Percentiles rank a stretch among this genome's conserved stretches.
Conservation (phyloP, 1,284 basidiomycete genomes). For the Ganoderma meredithae region DNA sequence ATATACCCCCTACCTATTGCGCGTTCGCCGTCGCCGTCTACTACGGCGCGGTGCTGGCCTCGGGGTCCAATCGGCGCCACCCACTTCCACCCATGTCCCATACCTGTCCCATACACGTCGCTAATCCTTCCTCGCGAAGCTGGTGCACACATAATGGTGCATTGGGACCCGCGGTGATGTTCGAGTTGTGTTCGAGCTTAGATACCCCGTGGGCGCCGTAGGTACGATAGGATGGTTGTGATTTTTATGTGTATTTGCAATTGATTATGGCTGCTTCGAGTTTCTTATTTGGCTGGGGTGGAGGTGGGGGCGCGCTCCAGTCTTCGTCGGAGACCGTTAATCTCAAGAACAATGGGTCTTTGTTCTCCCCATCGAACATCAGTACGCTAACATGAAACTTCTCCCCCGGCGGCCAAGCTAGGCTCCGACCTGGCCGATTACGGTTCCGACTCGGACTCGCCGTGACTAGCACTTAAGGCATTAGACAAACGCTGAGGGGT, state of each 20-base stretch:
- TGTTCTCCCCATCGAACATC: too few species aligned
- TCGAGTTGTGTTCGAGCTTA: slow-evolving; percentile 1
- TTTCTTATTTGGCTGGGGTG: background rate
- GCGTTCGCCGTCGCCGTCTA: slow-evolving; percentile 6
- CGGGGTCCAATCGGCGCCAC: background rate
- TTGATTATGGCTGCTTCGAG: background rate
- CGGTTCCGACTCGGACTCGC: too few species aligned
- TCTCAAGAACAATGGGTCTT: too few species aligned
- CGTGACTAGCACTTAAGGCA: too few species aligned
- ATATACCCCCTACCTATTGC: slow-evolving; percentile 10
- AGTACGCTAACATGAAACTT: background rate
- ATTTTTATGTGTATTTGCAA: slow-evolving; percentile 3
- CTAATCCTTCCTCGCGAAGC: background rate
- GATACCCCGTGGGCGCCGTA: slow-evolving; percentile 5
- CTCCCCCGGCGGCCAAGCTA: too few species aligned
- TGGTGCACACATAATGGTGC: background rate
- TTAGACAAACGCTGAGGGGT: too few species aligned
- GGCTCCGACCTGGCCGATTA: too few species aligned
- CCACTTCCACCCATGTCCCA: slow-evolving; percentile 3
- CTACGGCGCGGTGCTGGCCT: slow-evolving; percentile 32
- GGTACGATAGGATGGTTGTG: slow-evolving; percentile 8
- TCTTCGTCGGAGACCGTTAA: background rate
- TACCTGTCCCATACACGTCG: slow-evolving; percentile 1
- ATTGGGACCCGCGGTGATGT: background rate
- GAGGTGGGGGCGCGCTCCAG: background rate